Conservation (phyloP, 2,329 filamentous ascomycete genomes). For the Pseudonectria foliicola region DNA sequence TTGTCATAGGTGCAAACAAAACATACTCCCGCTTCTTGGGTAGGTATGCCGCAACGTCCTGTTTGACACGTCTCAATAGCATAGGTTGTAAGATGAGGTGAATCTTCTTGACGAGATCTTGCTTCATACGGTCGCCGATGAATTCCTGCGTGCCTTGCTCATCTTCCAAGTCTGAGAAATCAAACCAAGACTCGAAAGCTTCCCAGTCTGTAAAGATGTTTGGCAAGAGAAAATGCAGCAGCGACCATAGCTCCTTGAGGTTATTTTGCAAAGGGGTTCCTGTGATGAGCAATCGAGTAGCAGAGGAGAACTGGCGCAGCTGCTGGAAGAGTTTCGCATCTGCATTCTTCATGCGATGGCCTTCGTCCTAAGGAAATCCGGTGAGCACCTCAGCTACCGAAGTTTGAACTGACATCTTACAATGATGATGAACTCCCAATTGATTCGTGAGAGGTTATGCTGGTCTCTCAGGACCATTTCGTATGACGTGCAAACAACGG, state of each 20-base stretch:
- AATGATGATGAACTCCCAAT: conserved; percentile 98
- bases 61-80: conserved; percentile 79
- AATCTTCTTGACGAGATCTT: conserved; percentile 59
- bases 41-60: conserved; percentile 84
- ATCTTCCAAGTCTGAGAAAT: conserved; percentile 87
- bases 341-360: conserved; percentile 94
- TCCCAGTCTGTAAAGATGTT: conserved; percentile 91
- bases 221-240: conserved; percentile 87
- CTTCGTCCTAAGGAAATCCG: conserved; percentile 61
- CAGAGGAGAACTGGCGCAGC: conserved; percentile 79
- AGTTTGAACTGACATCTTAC: conserved; percentile 35
- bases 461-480: conserved; percentile 93
- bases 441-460: conserved; percentile 70
- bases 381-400: conserved; percentile 6
- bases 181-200: conserved; percentile 93
- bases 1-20: conserved; percentile 84
- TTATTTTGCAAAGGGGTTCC: conserved; percentile 96
- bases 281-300: conserved; percentile 85
- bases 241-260: conserved; percentile 85
- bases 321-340: conserved; percentile 89
- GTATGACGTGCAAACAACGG: conserved; percentile 89
- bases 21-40: conserved; percentile 97
- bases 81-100: conserved; percentile 91
- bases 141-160: conserved; percentile 73
- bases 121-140: conserved; percentile 63